phyloP scores from a whole-genome alignment of 768 basidiomycete species.

The Heimioporus sp. region DNA sequence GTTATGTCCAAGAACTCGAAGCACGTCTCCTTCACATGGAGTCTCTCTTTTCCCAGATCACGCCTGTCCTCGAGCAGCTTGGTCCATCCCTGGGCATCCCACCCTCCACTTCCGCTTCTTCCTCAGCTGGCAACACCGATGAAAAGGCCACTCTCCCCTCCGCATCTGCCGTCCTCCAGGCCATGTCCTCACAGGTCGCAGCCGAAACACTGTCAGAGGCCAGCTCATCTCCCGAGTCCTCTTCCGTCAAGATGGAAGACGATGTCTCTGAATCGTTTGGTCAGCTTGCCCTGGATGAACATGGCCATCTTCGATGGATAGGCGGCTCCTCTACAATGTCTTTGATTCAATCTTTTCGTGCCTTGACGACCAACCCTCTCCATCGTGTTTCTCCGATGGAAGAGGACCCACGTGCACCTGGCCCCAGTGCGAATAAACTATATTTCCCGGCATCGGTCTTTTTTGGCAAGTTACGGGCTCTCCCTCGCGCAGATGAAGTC shows the following conservation, averaged over 20 bases:
- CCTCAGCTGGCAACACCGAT: constrained; percentile 10
- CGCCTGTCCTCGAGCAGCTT: constrained; percentile 74
- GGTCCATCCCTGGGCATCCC: constrained; percentile 49
- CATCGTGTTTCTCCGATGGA: constrained; percentile 82
- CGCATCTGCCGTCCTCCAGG: constrained; percentile 31
- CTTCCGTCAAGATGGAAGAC: constrained; percentile 45
- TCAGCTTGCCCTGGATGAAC: constrained; percentile 84
- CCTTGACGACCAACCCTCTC: constrained; percentile 68
- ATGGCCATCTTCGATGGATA: constrained; percentile 90
- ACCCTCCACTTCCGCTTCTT: constrained; percentile 34
- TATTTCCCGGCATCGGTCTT: constrained; percentile 88
- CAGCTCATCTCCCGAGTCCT: constrained; percentile 32
- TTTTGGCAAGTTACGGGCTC: constrained; percentile 81
- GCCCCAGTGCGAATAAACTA: constrained; percentile 78
- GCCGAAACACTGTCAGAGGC: constrained; percentile 34
- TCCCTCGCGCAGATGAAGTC: constrained; percentile 82
- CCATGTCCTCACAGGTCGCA: constrained; percentile 37
- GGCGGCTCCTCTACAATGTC: constrained; percentile 92
- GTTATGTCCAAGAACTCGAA: constrained; percentile 91
- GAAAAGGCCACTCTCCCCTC: constrained; percentile 18
- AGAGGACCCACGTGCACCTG: constrained; percentile 76
- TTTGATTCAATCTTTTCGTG: constrained; percentile 83
- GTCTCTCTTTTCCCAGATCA: constrained; percentile 76
- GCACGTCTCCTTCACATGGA: constrained; percentile 87
- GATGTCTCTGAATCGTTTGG: constrained; percentile 85